Conservation (phyloP, 768 basidiomycete species). For the Podaxis sp. region DNA sequence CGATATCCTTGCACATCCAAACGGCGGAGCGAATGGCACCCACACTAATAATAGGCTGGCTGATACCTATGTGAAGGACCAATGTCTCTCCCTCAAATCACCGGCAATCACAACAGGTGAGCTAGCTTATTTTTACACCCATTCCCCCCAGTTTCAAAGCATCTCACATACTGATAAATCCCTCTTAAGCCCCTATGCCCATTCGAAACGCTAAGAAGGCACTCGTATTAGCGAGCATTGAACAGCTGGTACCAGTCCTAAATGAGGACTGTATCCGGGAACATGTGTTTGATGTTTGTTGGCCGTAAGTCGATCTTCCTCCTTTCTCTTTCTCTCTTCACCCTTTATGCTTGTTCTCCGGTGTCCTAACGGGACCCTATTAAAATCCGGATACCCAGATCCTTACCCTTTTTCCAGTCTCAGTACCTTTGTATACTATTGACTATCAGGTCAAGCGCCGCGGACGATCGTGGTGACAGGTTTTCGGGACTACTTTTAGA, state of each 20-base stretch:
- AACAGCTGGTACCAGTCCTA: slow-evolving; percentile 72
- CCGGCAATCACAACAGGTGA: slow-evolving; percentile 24
- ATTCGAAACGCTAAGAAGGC: slow-evolving; percentile 44
- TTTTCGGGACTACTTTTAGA: neutral
- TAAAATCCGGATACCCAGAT: neutral
- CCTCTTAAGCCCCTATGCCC: slow-evolving; percentile 9
- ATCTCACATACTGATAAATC: neutral
- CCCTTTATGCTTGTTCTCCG: slow-evolving; percentile 4
- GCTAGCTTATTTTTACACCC: neutral
- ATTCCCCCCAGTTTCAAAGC: neutral
- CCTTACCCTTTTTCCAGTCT: neutral
- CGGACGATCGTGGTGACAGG: neutral
- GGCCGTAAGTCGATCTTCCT: slow-evolving; percentile 51
- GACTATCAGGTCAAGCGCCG: neutral
- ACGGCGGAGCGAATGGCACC: slow-evolving; percentile 25
- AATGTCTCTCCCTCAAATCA: slow-evolving; percentile 25
- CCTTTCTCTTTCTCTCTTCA: slow-evolving; percentile 9
- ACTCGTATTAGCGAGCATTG: slow-evolving; percentile 71
- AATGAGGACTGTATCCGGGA: slow-evolving; percentile 51
- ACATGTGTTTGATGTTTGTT: slow-evolving; percentile 58
- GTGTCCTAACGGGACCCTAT: neutral
- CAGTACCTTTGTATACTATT: neutral
- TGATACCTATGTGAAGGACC: slow-evolving; percentile 29
- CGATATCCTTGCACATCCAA: slow-evolving; percentile 58
- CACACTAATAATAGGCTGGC: slow-evolving; percentile 19